Evolutionary conservation across 768 basidiomycete species (phyloP), one percentile per base, ranked within the genome.

Genomic region (Russula brevipes): DNA sequence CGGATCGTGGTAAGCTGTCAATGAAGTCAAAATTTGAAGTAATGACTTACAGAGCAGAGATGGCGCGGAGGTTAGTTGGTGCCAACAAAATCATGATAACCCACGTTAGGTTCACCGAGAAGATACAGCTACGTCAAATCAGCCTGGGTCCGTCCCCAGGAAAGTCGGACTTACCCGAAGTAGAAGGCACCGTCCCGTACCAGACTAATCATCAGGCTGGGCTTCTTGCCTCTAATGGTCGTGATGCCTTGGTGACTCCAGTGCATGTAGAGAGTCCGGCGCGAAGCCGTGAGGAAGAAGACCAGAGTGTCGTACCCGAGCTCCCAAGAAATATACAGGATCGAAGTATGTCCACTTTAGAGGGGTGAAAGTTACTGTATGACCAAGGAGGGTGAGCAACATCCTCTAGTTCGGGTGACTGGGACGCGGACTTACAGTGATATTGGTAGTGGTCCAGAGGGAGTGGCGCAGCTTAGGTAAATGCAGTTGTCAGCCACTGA

Each of bases 71-170:
- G n/a, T 60, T 60, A 36, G 66, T 67, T 19, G 66, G 66, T 3
- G 66, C 66, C 31, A 65, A 46, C 41, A 67, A 14, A 55, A 67
- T 67, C 66, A 67, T 67, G 41, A 67, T 12, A 36, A 65, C 66
- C 66, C 66, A 67, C 50, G 45, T 61, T 16, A 67, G 44, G 35
- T 67, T 58, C 59, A 67, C 54, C 35, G 66, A 65, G 56, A 67
- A 65, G 30, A 67, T 67, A 41, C 50, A 60, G 11, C 66, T 67
- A 39, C 35, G 8, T 38, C 50, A 46, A 5, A 51, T 54, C 47
- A 54, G 49, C 31, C 5, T 47, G 4, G 4, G 14, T 45, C 31
- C 6, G n/a, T 10, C 19, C n/a, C 24, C 17, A 46, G 38, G 14
- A 24, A 47, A 39, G 9, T 19, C 50, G 17, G n/a, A 38, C 64